Base-by-base conservation (phyloP, 2,329 filamentous ascomycete species). In the Neurospora crassa region DNA sequence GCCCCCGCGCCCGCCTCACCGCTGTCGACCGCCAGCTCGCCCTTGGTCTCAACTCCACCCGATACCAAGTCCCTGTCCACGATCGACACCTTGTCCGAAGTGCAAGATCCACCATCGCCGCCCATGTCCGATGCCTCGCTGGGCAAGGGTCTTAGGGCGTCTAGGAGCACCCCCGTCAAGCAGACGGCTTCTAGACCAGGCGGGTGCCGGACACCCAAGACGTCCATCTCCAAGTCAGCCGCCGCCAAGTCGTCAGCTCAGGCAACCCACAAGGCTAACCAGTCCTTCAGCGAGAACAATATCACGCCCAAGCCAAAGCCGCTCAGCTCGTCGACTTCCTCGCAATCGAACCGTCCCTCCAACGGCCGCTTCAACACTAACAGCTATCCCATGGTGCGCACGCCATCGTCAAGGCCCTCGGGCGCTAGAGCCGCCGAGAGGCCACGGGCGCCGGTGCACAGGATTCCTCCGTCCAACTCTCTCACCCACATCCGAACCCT, bases 401-500 rank as follows among this genome's bases (percentile, higher is more conserved):
- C 78, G 1, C 81, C 83, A 12, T 79, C 82, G 16, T 76, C 81
- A 73, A 84, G 85, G 41, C 79, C 82, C 18, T 83, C 88, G 29
- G 84, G 83, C 18, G 82, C 82, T 80, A 82, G 71, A 78, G 80
- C 74, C 84, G 86, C 75, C 81, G 79, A 71, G 83, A 82, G 77
- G 85, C 74, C 79, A 85, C 85, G 82, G 73, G 83, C 82, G 74
- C 78, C 82, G 29, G 82, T 83, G 20, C 81, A 87, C 76, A 85
- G 83, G 73, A 76, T 89, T 47, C 86, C 88, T 37, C 83, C 85
- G 70, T 90, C 85, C 73, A 89, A 84, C 74, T 98, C 96, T 1
- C 88, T 99, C 68, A 92, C 92, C 75, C 96, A 99, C 79, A 97
- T 99, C 78, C 93, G 95, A 74, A 92, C 91, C 40, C 89, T 99